These are phyloP conservation scores for Neoboletus magnificus DNA, from an alignment of 768 basidiomycete genomes.

Conservation along the genomic window DNA sequence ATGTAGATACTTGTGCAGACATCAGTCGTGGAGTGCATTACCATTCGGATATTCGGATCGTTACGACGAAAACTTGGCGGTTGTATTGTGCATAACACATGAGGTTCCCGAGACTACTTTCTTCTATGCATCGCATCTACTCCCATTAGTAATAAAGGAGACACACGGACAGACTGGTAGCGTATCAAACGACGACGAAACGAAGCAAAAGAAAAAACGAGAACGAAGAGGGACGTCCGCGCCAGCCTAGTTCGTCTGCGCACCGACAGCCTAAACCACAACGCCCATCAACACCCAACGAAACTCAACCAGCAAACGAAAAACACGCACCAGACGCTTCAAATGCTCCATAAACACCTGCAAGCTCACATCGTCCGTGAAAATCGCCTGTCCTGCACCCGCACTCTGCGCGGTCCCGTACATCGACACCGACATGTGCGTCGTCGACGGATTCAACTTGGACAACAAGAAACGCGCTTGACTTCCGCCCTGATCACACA, in stretches of 20 bases:
- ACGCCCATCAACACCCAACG: neutral
- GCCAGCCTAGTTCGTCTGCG: slow-evolving; percentile 54
- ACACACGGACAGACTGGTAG: slow-evolving; percentile 7
- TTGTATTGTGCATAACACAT: no score
- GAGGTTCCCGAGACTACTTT: no score
- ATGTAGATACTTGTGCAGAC: neutral
- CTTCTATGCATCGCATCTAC: slow-evolving; percentile 13
- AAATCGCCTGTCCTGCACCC: slow-evolving; percentile 84
- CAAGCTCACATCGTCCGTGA: slow-evolving; percentile 97
- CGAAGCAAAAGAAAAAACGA: neutral
- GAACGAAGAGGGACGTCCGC: neutral
- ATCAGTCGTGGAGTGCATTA: neutral
- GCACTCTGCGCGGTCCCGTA: slow-evolving; percentile 74
- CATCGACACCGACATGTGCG: slow-evolving; percentile 91
- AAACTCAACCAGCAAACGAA: neutral
- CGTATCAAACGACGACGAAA: slow-evolving; percentile 3
- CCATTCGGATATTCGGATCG: no score
- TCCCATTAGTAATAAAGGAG: slow-evolving; percentile 8
- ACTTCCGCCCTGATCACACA: slow-evolving; percentile 95
- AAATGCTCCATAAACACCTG: slow-evolving; percentile 98
- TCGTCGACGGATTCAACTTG: slow-evolving; percentile 96
- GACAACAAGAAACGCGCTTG: slow-evolving; percentile 97
- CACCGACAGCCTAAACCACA: slow-evolving; percentile 58
- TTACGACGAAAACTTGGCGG: no score
- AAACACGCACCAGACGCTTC: slow-evolving; percentile 73